These are phyloP conservation scores for Podaxis sp. DNA, from an alignment of 768 basidiomycete species.

Conservation along the genomic window DNA sequence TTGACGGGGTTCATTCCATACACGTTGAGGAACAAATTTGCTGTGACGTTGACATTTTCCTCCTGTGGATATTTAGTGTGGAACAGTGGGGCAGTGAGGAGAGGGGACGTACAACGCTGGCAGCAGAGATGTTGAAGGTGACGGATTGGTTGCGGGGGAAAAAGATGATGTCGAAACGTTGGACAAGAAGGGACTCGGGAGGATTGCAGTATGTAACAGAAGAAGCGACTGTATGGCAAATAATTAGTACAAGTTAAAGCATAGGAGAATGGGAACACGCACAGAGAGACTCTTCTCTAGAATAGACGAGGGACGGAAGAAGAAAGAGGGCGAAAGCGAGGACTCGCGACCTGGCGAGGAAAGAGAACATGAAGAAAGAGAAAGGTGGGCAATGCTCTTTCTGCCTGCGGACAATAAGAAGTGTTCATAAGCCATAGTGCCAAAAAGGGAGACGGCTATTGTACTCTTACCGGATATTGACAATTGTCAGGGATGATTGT, in stretches of 20 bases:
- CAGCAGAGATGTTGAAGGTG: slow-evolving; percentile 82
- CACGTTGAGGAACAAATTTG: slow-evolving; percentile 80
- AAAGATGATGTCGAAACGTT: slow-evolving; percentile 75
- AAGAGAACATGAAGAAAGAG: slow-evolving; percentile 54
- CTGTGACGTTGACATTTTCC: slow-evolving; percentile 76
- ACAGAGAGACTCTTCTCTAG: slow-evolving; percentile 62
- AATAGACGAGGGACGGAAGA: slow-evolving; percentile 35
- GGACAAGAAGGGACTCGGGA: slow-evolving; percentile 75
- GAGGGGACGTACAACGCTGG: slow-evolving; percentile 68
- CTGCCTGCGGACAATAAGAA: slow-evolving; percentile 13
- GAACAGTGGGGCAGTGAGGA: slow-evolving; percentile 5
- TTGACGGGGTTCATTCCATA: slow-evolving; percentile 86
- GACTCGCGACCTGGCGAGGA: slow-evolving; percentile 78
- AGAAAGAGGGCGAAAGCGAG: slow-evolving; percentile 38
- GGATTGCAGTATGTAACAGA: slow-evolving; percentile 86
- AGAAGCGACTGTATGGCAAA: slow-evolving; percentile 60
- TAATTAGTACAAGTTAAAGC: slow-evolving; percentile 15
- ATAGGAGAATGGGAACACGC: slow-evolving; percentile 27
- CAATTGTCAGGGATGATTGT: background rate
- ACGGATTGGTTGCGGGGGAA: slow-evolving; percentile 70
- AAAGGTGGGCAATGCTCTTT: slow-evolving; percentile 14
- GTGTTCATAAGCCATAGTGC: background rate
- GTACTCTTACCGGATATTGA: background rate
- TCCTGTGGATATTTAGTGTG: slow-evolving; percentile 41
- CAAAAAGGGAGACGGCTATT: slow-evolving; percentile 4